Evolutionary conservation across 805 yeast species (phyloP).

Genomic region (Kluyveromyces nonfermentans): DNA sequence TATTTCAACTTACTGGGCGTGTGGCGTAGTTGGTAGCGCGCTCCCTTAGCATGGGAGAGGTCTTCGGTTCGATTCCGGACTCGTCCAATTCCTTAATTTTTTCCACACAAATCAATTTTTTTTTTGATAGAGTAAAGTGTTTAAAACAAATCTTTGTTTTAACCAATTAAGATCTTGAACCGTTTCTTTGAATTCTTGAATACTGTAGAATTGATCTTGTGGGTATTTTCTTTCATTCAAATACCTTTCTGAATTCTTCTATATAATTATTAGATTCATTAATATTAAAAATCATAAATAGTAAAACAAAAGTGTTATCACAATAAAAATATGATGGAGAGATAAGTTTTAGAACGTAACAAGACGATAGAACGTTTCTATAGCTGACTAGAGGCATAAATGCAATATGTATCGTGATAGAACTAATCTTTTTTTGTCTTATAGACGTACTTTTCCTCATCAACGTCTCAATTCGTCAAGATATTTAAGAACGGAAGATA

Average conservation of each 20-base stretch:
- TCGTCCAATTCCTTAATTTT: conserved; percentile 56
- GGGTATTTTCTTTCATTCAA: too few species aligned
- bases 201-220: too few species aligned
- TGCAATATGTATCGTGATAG: conserved; percentile 86
- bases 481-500: conserved; percentile 8
- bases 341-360: neutral
- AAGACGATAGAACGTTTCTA: neutral
- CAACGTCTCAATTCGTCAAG: conserved; percentile 28
- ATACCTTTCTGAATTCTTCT: too few species aligned
- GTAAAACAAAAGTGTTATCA: too few species aligned
- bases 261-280: too few species aligned
- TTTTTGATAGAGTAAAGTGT: too few species aligned
- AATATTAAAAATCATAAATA: too few species aligned
- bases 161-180: too few species aligned
- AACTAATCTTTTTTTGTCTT: conserved; percentile 84
- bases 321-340: neutral
- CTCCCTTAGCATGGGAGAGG: conserved; percentile 66
- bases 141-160: too few species aligned
- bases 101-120: too few species aligned
- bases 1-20: conserved; percentile 35
- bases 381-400: neutral
- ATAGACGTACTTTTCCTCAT: conserved; percentile 82
- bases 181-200: too few species aligned
- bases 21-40: conserved; percentile 76
- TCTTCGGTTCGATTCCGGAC: conserved; percentile 69